A percentile compares a stretch with the other conserved stretches of the same genome.
Conservation (phyloP, 768 basidiomycete genomes). For the Mycena kentingensis region DNA sequence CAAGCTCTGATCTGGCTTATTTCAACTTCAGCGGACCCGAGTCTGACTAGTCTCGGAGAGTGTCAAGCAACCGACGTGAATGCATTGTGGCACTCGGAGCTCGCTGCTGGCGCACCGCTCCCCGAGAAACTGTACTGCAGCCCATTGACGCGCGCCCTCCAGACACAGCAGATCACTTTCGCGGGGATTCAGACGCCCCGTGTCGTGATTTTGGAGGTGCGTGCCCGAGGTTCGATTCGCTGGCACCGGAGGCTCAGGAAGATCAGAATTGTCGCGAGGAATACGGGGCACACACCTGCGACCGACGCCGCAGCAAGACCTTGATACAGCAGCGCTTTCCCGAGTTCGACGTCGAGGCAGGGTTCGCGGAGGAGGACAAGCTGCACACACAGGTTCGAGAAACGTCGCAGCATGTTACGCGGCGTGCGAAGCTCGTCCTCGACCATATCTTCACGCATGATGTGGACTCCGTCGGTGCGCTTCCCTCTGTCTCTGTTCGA, state of each 20-base stretch:
- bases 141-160: slow-evolving; percentile 48
- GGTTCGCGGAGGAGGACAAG: slow-evolving; percentile 47
- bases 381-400: slow-evolving; percentile 46
- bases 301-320: slow-evolving; percentile 40
- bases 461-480: background rate
- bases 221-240: background rate
- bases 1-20: background rate
- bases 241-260: background rate
- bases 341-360: slow-evolving; percentile 42
- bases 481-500: slow-evolving; percentile 20
- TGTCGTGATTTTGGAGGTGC: slow-evolving; percentile 43
- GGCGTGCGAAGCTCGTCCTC: slow-evolving; percentile 38
- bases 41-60: slow-evolving; percentile 46
- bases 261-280: slow-evolving; percentile 48
- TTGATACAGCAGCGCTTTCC: slow-evolving; percentile 40
- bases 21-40: slow-evolving; percentile 42
- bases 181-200: slow-evolving; percentile 22
- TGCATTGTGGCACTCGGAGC: slow-evolving; percentile 42
- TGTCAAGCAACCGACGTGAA: slow-evolving; percentile 44
- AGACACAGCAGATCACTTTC: slow-evolving; percentile 45
- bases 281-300: slow-evolving; percentile 50
- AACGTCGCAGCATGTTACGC: slow-evolving; percentile 33
- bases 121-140: slow-evolving; percentile 46
- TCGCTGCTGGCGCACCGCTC: slow-evolving; percentile 34
- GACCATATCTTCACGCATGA: slow-evolving; percentile 24